phyloP scores from a whole-genome alignment of 331 rosid genomes.

The Phaseolus coccineus region DNA sequence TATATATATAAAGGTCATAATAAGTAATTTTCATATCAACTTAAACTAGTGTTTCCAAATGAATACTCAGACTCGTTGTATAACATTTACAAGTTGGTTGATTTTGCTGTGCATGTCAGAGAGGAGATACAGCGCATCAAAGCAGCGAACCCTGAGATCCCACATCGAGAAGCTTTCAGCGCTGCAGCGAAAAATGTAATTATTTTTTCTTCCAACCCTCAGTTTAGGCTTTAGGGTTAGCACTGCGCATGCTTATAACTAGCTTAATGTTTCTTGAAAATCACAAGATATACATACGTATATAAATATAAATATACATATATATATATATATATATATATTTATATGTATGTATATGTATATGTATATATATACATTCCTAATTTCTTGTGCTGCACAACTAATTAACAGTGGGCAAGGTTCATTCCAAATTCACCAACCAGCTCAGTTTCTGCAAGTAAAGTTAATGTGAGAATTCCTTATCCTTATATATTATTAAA shows the following conservation, averaged over 20 bases:
- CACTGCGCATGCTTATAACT: background rate
- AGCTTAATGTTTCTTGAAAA: constrained; percentile 14
- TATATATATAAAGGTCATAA: background rate
- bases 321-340: background rate
- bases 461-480: constrained; percentile 52
- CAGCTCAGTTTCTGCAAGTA: constrained; percentile 63
- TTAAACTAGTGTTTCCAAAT: background rate
- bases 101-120: constrained; percentile 56
- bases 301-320: background rate
- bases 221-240: constrained; percentile 24
- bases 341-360: too few relatives aligned
- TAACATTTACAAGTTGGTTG: constrained; percentile 4
- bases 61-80: background rate
- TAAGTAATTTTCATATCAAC: background rate
- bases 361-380: background rate
- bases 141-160: constrained; percentile 90
- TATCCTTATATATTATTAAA: background rate
- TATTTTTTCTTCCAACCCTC: background rate
- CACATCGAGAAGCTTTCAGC: constrained; percentile 98
- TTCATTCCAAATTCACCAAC: constrained; percentile 78
- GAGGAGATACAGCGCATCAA: constrained; percentile 98
- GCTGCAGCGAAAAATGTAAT: constrained; percentile 93
- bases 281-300: background rate
- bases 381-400: constrained; percentile 11
- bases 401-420: constrained; percentile 85